These are phyloP conservation scores for Ricinus communis DNA, from an alignment of 345 rosid species.

Conservation along the genomic window DNA sequence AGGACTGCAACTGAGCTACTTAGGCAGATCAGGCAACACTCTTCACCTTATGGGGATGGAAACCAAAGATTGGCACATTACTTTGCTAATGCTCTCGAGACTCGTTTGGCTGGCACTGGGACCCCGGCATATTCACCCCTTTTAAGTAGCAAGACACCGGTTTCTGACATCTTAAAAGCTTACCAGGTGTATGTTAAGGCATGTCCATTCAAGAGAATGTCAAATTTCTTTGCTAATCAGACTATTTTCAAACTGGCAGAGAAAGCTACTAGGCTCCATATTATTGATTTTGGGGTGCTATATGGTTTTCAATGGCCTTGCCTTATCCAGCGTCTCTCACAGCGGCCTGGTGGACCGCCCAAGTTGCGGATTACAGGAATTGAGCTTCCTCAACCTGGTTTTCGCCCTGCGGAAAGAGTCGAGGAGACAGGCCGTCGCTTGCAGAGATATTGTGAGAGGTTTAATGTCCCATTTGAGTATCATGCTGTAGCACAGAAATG, in stretches of 20 bases:
- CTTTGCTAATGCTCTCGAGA: conserved; percentile 63
- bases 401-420: conserved; percentile 64
- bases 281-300: conserved; percentile 72
- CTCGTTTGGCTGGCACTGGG: conserved; percentile 49
- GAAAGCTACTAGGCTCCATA: conserved; percentile 58
- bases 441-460: conserved; percentile 52
- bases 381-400: conserved; percentile 83
- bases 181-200: conserved; percentile 49
- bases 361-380: conserved; percentile 68
- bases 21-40: conserved; percentile 61
- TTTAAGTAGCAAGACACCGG: conserved; percentile 33
- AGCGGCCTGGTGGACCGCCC: conserved; percentile 49
- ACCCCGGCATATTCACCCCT: conserved; percentile 31
- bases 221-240: conserved; percentile 44
- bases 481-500: conserved; percentile 61
- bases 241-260: conserved; percentile 46
- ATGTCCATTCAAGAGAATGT: conserved; percentile 55
- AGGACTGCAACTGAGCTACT: conserved; percentile 54
- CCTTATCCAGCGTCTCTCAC: conserved; percentile 55
- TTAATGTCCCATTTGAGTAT: conserved; percentile 61
- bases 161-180: conserved; percentile 54
- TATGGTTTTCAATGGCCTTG: conserved; percentile 94
- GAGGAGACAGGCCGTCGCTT: conserved; percentile 70
- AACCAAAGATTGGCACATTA: conserved; percentile 64
- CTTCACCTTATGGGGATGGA: conserved; percentile 57